Base-by-base conservation (phyloP, 2,329 filamentous ascomycete species). In the Tolypocladium ovalisporum region DNA sequence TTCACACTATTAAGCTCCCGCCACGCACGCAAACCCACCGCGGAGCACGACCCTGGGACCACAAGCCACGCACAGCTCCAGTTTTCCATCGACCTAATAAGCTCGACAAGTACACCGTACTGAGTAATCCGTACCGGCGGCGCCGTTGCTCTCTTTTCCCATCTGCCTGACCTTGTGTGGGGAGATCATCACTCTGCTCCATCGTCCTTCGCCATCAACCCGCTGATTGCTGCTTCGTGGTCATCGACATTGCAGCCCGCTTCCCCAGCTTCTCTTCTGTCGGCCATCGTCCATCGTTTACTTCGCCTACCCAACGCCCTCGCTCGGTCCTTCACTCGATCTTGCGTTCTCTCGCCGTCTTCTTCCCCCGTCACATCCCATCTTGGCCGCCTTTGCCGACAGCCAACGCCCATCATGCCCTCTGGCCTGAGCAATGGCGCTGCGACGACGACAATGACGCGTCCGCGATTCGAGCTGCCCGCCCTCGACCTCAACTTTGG, bases 401-500 rank as follows among this genome's bases (percentile, higher is more conserved):
- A 15, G 35, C 39, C 40, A 4, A 40, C 39, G 36, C 49, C 57
- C 56, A 58, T 55, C 54, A 73, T 73, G 70, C 65, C 71, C 60
- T 65, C 70, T 62, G 63, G 65, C 57, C 57, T 67, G 58, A 65
- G 62, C 57, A 68, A 68, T 60, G 64, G 63, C 59, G 60, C 64
- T 36, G 59, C 60, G 52, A 62, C 62, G 58, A 34, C 35, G 52
- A 40, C 40, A 6, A 15, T 24, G 40, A 29, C 22, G 7, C 47
- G 13, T 10, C 63, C 67, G 58, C 74, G 73, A 63, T 84, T 85
- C 61, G 79, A 84, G 71, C 76, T 85, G 58, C 82, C 82, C 10
- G 77, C 75, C 52, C 75, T 85, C 60, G 73, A 84, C 61, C 76
- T 85, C 71, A 78, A 82, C 62, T 83, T 84, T 63, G 75, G 77